phyloP scores from a whole-genome alignment of 2,329 filamentous ascomycete genomes.

The Aspergillus aculeatinus region DNA sequence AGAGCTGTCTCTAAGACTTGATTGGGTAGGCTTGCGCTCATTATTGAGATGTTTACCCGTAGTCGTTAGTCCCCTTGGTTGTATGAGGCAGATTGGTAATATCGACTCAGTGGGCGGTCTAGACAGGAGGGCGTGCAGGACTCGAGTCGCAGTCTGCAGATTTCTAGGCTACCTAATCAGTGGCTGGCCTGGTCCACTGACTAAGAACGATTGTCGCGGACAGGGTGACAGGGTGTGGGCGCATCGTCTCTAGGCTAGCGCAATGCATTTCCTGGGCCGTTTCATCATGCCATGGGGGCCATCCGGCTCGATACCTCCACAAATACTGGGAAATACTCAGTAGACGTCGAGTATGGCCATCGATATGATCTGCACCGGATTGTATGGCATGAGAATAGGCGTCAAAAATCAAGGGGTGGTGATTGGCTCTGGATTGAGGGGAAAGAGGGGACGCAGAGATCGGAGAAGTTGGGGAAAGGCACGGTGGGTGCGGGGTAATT shows the following conservation, averaged over 20 bases:
- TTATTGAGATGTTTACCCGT: neutral
- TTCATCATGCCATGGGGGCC: neutral
- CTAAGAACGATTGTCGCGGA: conserved; percentile 5
- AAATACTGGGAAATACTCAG: no score
- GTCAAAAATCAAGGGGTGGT: neutral
- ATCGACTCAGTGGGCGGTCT: conserved; percentile 1
- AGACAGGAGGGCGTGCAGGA: conserved; percentile 1
- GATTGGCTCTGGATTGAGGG: neutral
- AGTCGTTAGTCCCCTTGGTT: no score
- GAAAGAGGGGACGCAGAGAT: neutral
- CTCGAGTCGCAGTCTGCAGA: neutral
- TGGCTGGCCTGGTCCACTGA: conserved; percentile 19
- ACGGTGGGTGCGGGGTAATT: neutral
- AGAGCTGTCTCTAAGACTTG: neutral
- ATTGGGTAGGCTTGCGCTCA: neutral
- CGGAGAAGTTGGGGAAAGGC: neutral
- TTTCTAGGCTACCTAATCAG: neutral
- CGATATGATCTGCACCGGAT: no score
- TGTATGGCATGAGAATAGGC: no score
- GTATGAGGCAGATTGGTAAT: neutral
- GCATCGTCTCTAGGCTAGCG: neutral
- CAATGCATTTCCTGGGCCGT: neutral
- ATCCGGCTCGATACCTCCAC: neutral
- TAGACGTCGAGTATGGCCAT: no score
- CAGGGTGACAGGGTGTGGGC: neutral